Evolutionary conservation across 345 rosid genomes (phyloP).

Genomic region (Hypericum androsaemum): DNA sequence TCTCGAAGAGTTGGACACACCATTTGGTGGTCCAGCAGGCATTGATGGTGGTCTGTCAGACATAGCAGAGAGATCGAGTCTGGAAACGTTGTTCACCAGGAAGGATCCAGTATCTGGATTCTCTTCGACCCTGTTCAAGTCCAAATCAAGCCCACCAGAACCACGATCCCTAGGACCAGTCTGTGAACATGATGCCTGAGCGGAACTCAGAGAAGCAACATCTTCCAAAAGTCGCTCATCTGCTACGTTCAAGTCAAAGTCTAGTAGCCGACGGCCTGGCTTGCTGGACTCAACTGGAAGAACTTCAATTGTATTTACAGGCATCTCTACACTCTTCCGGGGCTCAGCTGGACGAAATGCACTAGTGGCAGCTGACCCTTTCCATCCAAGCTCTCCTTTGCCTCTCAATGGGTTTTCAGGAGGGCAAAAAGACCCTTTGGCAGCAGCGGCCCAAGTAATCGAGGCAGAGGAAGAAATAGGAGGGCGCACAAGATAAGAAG

Average conservation of each 20-base stretch:
- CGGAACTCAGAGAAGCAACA: neutral
- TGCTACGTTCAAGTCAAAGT: conserved; percentile 5
- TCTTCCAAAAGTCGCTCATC: conserved; percentile 4
- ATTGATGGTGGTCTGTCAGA: neutral
- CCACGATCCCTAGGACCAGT: neutral
- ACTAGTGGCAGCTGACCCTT: conserved; percentile 11
- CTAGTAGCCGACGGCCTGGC: conserved; percentile 3
- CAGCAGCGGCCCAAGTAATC: conserved; percentile 5
- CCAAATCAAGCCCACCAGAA: conserved; percentile 5
- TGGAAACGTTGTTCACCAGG: neutral
- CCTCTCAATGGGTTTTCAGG: neutral
- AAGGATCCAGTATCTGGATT: neutral
- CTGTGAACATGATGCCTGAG: neutral
- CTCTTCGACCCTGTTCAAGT: conserved; percentile 5
- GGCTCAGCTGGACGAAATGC: conserved; percentile 11
- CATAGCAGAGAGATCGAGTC: neutral
- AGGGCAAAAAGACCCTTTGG: conserved; percentile 7
- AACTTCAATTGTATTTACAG: neutral
- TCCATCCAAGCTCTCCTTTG: conserved; percentile 10
- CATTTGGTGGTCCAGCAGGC: neutral
- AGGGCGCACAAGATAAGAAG: neutral
- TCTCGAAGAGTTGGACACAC: neutral
- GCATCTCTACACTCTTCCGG: neutral
- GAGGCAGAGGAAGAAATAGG: conserved; percentile 4
- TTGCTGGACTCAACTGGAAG: conserved; percentile 1